Base-by-base conservation (phyloP, 768 basidiomycete genomes). In the Clathrus columnatus region DNA sequence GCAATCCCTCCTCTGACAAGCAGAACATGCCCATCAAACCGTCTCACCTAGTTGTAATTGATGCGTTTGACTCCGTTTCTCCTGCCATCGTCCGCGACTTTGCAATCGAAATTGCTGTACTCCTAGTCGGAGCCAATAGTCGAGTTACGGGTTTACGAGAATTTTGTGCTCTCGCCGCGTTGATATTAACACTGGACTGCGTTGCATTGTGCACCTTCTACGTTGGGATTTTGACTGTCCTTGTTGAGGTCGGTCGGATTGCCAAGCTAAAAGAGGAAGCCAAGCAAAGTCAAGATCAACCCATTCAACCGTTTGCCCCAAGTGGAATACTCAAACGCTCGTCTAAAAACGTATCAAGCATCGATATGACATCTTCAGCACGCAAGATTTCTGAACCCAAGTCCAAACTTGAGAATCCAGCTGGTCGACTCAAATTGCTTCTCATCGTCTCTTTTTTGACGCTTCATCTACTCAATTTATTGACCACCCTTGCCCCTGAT, bases 101-200 rank as follows among this genome's bases (percentile, higher is more conserved):
- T 60, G 83, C 83, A 4, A 77, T 99, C 49, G 96, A 99, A 63
- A 85, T 98, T 46, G 87, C 83, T 4, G 91, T 97, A 2, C 79
- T 99, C 4, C 71, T 85, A 45, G 78, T 94, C 43, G 96, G 96
- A 2, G 92, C 91, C 1, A 82, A 85, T 61, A 84, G 83, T 59
- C 85, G 84, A 44, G 91, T 97, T 24, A 84, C 86, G 20, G 95
- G 95, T 10, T 73, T 99, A 48, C 82, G 80, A 59, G 94, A 99
- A 69, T 95, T 98, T 60, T 98, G 95, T 66, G 88, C 92, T 10
- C 81, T 97, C 16, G 96, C 94, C 0, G 93, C 92, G 1, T 68
- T 98, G n/a, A 75, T 91, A 50, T 75, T 99, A 48, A 77, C 77
- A 7, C 76, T 94, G 45, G 96, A 99, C 67, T 96, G 93, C 67